Conservation (phyloP, 2,329 filamentous ascomycete genomes). For the Monilinia fructigena region DNA sequence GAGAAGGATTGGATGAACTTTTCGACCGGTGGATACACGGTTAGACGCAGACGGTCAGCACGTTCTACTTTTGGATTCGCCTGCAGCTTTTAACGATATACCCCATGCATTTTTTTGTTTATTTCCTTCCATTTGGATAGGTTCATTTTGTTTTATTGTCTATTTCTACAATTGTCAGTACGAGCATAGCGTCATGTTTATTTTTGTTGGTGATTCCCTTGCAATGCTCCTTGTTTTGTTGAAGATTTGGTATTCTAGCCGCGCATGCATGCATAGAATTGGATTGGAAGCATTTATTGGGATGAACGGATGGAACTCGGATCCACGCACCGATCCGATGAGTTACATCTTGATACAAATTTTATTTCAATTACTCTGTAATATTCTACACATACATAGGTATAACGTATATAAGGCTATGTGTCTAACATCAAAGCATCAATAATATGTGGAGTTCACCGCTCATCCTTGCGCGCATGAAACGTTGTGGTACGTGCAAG, state of each 20-base stretch:
- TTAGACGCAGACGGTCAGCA: slow-evolving; percentile 14
- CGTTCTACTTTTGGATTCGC: slow-evolving; percentile 13
- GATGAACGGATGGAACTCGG: background rate
- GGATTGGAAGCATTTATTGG: slow-evolving; percentile 1
- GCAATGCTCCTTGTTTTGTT: background rate
- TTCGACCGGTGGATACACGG: slow-evolving; percentile 9
- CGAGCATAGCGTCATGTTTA: background rate
- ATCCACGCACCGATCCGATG: background rate
- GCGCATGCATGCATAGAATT: slow-evolving; percentile 11
- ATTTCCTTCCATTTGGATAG: slow-evolving; percentile 1
- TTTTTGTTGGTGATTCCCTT: slow-evolving; percentile 1
- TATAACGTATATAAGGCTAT: background rate
- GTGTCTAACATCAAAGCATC: background rate
- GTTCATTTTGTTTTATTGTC: slow-evolving; percentile 2
- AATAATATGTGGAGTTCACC: slow-evolving; percentile 1
- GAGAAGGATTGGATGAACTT: slow-evolving; percentile 17
- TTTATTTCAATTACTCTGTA: background rate
- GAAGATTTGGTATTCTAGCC: slow-evolving; percentile 2
- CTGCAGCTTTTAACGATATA: slow-evolving; percentile 21
- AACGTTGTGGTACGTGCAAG: background rate
- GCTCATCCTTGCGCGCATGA: background rate
- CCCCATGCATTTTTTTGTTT: slow-evolving; percentile 10
- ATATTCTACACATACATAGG: background rate
- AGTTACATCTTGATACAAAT: background rate
- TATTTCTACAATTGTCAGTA: background rate